phyloP scores from a whole-genome alignment of 2,329 filamentous ascomycete genomes.

The Colletotrichum tropicale region DNA sequence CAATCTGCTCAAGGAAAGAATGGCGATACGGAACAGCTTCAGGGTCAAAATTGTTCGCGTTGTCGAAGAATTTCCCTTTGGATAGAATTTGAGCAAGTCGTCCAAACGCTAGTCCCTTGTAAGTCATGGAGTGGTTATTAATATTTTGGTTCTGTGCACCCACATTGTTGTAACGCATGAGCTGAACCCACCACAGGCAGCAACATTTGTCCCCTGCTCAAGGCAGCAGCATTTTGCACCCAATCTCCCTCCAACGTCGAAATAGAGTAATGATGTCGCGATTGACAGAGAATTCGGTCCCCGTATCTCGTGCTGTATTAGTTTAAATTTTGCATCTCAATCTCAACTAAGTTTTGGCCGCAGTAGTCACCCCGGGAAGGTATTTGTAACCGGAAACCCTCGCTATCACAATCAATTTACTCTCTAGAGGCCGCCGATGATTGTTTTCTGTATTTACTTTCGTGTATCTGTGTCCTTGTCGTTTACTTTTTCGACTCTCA shows the following conservation, averaged over 20 bases:
- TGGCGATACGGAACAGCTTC: not conserved
- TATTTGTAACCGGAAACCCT: not conserved
- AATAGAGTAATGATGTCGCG: not conserved
- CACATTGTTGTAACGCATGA: not conserved
- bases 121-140: not conserved
- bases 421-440: not conserved
- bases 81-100: not conserved
- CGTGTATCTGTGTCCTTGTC: rapidly evolving
- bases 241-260: not conserved
- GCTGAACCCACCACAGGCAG: constrained; percentile 3
- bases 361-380: not conserved
- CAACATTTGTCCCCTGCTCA: constrained; percentile 3
- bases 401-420: not conserved
- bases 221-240: constrained; percentile 6
- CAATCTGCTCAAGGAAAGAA: not conserved
- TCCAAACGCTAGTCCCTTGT: not conserved
- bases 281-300: not conserved
- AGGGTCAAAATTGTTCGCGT: not conserved
- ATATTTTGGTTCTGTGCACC: not conserved
- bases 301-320: not conserved
- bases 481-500: not conserved
- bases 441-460: rapidly evolving
- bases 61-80: not conserved
- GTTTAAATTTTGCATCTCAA: not conserved
- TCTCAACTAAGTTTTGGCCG: not conserved